These are phyloP conservation scores for Apiosordaria backusii DNA, from an alignment of 495 filamentous ascomycete species.

Conservation along the genomic window DNA sequence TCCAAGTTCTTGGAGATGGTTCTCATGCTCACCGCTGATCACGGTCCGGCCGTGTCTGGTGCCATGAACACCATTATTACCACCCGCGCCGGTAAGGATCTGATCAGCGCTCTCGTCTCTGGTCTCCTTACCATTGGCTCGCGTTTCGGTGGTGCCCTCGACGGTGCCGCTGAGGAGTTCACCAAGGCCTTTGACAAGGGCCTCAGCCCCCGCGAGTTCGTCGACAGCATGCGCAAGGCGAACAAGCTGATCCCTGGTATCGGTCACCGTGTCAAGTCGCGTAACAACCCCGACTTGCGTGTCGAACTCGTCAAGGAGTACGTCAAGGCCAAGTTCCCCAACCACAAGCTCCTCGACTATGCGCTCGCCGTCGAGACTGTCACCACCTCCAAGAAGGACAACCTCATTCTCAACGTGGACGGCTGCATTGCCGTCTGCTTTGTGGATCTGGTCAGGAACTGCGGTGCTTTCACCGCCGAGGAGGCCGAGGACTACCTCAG, in stretches of 20 bases:
- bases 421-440: slow-evolving; percentile 98
- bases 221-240: slow-evolving; percentile 97
- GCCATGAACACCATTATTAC: slow-evolving; percentile 99
- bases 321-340: slow-evolving; percentile 94
- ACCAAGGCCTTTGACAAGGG: slow-evolving; percentile 97
- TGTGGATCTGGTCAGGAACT: slow-evolving; percentile 95
- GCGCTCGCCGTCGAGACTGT: slow-evolving; percentile 96
- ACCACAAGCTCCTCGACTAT: slow-evolving; percentile 95
- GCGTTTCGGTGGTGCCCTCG: slow-evolving; percentile 95
- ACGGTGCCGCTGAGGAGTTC: slow-evolving; percentile 98
- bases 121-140: slow-evolving; percentile 98
- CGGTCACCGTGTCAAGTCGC: slow-evolving; percentile 97
- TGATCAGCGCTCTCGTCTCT: slow-evolving; percentile 89
- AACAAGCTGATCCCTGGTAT: slow-evolving; percentile 99
- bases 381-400: slow-evolving; percentile 99
- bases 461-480: slow-evolving; percentile 85
- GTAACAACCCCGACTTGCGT: slow-evolving; percentile 99
- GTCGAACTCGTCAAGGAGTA: slow-evolving; percentile 99
- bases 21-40: slow-evolving; percentile 98
- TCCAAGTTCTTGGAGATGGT: slow-evolving; percentile 99
- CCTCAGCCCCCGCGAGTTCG: slow-evolving; percentile 96
- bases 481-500: slow-evolving; percentile 79
- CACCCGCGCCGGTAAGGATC: slow-evolving; percentile 96
- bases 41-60: slow-evolving; percentile 97
- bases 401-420: slow-evolving; percentile 98